phyloP scores from a whole-genome alignment of 2,329 filamentous ascomycete species.

The Myrmaecium sp. region DNA sequence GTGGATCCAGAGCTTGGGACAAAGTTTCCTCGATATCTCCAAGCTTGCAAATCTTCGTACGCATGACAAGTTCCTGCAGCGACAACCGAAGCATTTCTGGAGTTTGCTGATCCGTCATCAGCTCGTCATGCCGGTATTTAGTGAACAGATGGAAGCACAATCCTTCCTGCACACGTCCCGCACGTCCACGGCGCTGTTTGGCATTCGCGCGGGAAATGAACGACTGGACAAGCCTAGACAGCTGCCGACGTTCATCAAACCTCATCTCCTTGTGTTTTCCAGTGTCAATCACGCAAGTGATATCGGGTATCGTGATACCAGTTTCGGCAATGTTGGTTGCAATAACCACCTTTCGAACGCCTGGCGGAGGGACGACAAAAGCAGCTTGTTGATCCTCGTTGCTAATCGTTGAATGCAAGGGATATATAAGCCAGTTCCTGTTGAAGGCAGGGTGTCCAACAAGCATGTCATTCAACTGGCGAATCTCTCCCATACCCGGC shows the following conservation, averaged over 20 bases:
- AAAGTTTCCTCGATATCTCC: conserved; percentile 86
- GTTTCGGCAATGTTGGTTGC: conserved; percentile 98
- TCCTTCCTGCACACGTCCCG: conserved; percentile 86
- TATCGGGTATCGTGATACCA: conserved; percentile 94
- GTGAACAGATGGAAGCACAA: conserved; percentile 95
- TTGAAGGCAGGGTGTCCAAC: conserved; percentile 59
- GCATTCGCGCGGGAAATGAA: conserved; percentile 94
- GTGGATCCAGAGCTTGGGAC: conserved; percentile 73
- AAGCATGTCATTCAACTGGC: conserved; percentile 73
- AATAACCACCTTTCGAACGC: conserved; percentile 80
- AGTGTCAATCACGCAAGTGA: conserved; percentile 91
- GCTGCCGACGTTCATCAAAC: conserved; percentile 81
- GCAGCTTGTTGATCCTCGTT: conserved; percentile 93
- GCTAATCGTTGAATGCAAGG: conserved; percentile 84
- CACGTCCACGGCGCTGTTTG: conserved; percentile 83
- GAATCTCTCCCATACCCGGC: conserved; percentile 85
- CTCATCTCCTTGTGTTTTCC: conserved; percentile 97
- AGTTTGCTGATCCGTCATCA: conserved; percentile 81
- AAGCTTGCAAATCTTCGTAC: conserved; percentile 94
- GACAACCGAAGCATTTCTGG: conserved; percentile 92
- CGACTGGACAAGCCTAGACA: conserved; percentile 79
- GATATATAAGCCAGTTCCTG: conserved; percentile 68
- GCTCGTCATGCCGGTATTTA: conserved; percentile 65
- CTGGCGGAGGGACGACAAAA: conserved; percentile 68
- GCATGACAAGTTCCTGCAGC: conserved; percentile 83